These are phyloP conservation scores for Penicillium bialowiezense DNA, from an alignment of 495 filamentous ascomycete genomes.

Conservation along the genomic window DNA sequence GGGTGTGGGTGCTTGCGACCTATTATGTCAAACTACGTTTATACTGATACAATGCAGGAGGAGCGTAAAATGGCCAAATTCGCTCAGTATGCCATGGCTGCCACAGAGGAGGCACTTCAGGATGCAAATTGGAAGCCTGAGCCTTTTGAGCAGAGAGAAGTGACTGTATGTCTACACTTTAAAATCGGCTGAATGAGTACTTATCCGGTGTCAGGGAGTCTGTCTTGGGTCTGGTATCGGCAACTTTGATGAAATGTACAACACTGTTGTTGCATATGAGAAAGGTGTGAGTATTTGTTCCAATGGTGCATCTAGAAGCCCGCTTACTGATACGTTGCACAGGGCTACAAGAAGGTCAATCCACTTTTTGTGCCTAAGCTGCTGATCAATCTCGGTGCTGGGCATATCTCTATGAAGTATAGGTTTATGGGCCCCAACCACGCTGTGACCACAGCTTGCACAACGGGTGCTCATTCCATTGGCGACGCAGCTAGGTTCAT, in stretches of 20 bases:
- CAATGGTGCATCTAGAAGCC: background rate
- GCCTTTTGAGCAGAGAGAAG: slow-evolving; percentile 58
- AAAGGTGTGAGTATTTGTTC: slow-evolving; percentile 56
- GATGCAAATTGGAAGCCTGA: slow-evolving; percentile 79
- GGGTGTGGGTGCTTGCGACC: slow-evolving; percentile 39
- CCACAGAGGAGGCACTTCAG: slow-evolving; percentile 78
- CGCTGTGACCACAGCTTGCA: slow-evolving; percentile 89
- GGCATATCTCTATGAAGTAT: slow-evolving; percentile 90
- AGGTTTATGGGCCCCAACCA: slow-evolving; percentile 92
- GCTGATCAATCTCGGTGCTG: slow-evolving; percentile 90
- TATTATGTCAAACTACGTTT: no score
- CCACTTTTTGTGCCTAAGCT: slow-evolving; percentile 90
- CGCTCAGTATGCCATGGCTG: slow-evolving; percentile 86
- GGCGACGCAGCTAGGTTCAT: slow-evolving; percentile 92
- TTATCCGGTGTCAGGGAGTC: slow-evolving; percentile 56
- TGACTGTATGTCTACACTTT: slow-evolving; percentile 48
- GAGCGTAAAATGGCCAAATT: slow-evolving; percentile 87
- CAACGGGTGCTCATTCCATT: slow-evolving; percentile 90
- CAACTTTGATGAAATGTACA: slow-evolving; percentile 84
- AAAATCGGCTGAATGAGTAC: background rate
- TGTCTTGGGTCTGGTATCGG: slow-evolving; percentile 97
- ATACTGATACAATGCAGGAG: slow-evolving; percentile 47
- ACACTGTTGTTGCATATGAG: slow-evolving; percentile 73
- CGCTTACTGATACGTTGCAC: slow-evolving; percentile 1
- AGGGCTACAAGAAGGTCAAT: slow-evolving; percentile 90